Evolutionary conservation across 116 monocot species (phyloP).

Genomic region (Cymodocea nodosa): DNA sequence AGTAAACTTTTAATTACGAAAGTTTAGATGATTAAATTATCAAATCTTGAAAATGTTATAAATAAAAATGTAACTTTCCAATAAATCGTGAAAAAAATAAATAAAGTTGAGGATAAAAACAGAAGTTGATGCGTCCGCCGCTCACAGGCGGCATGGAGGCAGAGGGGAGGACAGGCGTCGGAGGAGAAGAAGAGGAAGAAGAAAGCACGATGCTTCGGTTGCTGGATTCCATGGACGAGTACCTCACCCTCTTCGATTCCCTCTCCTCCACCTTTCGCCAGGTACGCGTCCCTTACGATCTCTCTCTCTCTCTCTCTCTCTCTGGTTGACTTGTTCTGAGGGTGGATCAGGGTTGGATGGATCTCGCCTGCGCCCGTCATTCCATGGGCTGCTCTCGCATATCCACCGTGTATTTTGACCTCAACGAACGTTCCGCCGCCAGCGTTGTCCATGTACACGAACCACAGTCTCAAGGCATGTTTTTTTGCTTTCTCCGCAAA

Average conservation of each 20-base stretch:
- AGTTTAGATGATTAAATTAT: too few species aligned
- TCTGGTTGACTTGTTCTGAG: background rate
- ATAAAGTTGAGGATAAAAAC: too few species aligned
- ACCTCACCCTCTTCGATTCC: conserved; percentile 33
- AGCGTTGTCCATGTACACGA: conserved; percentile 37
- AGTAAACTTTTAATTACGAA: too few species aligned
- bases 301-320: background rate
- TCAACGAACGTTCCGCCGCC: conserved; percentile 56
- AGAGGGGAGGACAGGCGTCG: background rate
- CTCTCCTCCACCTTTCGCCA: conserved; percentile 50
- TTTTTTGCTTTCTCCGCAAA: background rate
- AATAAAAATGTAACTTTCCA: too few species aligned
- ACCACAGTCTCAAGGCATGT: conserved; percentile 4
- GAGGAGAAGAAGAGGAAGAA: background rate
- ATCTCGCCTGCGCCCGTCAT: conserved; percentile 81
- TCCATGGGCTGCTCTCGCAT: conserved; percentile 74
- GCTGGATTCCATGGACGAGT: conserved; percentile 49
- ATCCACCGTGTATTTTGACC: conserved; percentile 47
- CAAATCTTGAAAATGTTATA: too few species aligned
- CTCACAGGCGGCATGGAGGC: background rate
- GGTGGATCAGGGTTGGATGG: conserved; percentile 65
- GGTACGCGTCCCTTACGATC: conserved; percentile 11
- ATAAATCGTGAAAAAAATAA: too few species aligned
- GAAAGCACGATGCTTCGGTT: conserved; percentile 21
- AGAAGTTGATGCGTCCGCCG: too few species aligned